These are phyloP conservation scores for Penicillium chermesinum DNA, from an alignment of 495 filamentous ascomycete genomes.

Conservation along the genomic window DNA sequence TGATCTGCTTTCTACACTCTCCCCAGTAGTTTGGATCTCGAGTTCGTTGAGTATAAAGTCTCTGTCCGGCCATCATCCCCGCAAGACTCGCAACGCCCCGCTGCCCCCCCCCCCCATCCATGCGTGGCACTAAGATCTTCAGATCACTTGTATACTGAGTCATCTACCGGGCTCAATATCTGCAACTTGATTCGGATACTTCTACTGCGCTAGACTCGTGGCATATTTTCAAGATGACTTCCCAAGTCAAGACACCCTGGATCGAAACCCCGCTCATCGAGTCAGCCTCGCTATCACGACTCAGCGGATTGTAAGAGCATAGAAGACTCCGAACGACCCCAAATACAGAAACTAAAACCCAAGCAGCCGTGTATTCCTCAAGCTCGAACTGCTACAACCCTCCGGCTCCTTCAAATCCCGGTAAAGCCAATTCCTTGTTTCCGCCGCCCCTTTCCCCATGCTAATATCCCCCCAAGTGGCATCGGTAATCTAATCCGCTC, in stretches of 20 bases:
- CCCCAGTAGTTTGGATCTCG: too few relatives aligned
- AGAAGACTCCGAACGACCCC: background rate
- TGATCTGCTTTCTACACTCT: too few relatives aligned
- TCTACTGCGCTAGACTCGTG: too few relatives aligned
- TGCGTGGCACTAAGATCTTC: too few relatives aligned
- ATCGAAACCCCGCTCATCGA: constrained; percentile 67
- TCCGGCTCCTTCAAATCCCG: constrained; percentile 91
- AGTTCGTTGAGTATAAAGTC: too few relatives aligned
- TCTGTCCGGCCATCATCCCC: too few relatives aligned
- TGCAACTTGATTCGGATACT: too few relatives aligned
- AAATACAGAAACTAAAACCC: constrained; percentile 8
- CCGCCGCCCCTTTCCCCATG: background rate
- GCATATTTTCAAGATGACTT: constrained; percentile 16
- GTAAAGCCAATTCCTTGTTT: constrained; percentile 22
- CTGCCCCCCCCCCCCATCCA: too few relatives aligned
- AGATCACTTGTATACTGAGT: too few relatives aligned
- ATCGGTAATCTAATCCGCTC: constrained; percentile 70
- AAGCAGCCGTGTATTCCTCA: constrained; percentile 71
- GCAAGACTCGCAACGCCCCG: too few relatives aligned
- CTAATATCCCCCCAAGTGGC: constrained; percentile 47
- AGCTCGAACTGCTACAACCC: constrained; percentile 85
- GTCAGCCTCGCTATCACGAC: constrained; percentile 59
- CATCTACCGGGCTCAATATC: too few relatives aligned
- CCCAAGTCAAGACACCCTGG: constrained; percentile 47
- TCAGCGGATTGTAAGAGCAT: constrained; percentile 61